Evolutionary conservation across 768 basidiomycete genomes (phyloP), one percentile per base, ranked within the genome.

Genomic region (Collybia mongolica): DNA sequence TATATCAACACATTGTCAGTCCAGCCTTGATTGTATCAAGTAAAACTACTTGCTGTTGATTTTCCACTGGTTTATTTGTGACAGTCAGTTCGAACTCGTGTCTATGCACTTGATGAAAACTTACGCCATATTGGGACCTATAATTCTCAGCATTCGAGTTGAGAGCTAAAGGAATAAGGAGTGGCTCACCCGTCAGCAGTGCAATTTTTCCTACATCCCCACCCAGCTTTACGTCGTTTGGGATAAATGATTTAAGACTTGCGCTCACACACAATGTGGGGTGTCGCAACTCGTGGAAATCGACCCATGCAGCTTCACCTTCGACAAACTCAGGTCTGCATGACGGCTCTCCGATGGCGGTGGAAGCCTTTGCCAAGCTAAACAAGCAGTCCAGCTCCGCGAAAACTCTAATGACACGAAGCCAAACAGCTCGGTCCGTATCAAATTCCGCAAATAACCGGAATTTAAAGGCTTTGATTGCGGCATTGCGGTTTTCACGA

Each of bases 381-480:
- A 96, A 84, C 18, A 99, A 71, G 66, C 97, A 99, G 66, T 99
- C 97, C n/a, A 99, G 76, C 70, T 99, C 95, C 6, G 97, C 88
- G 44, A 96, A 79, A 14, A 92, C 84, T 32, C 91, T 83, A 54
- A 94, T 77, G 9, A 86, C 83, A n/a, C 85, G 82, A 60, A 94
- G 68, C 91, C 92, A 96, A 14, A 87, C 69, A 12, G 80, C 75
- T 39, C 90, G 84, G 61, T 95, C 90, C 3, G 77, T 68, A 63
- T 93, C 90, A 59, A 95, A 94, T 67, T 93, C 90, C 23, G 74
- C 79, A 58, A 78, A 96, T 15, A 95, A 71, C 35, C 85, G 81
- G 61, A 74, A 79, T 63, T 87, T 90, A 74, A 98, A 99, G 8
- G 82, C 78, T 64, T 88, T 93, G 69, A 93, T 83, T 5, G 84